Evolutionary conservation across 345 rosid genomes (phyloP), one percentile per base, ranked within the genome.

Genomic region (Pugionium cornutum): DNA sequence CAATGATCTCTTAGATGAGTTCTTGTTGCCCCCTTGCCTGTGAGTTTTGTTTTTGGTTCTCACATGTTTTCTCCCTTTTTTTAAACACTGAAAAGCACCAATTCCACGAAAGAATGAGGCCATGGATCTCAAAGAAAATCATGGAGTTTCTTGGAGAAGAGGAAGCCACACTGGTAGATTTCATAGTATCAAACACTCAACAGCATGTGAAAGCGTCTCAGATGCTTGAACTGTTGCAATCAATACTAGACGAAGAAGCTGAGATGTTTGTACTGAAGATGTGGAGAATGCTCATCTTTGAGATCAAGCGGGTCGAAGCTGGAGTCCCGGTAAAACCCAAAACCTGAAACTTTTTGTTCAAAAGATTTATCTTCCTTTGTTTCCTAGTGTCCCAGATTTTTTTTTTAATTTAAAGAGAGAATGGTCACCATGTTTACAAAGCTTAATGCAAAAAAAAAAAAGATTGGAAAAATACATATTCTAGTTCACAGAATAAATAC

Each of bases 271-370:
- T 94, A 65, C 91, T 94, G 53, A 94, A 94, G 79, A 88, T 94
- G 99, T 90, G 97, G 96, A 86, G 99, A 78, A 90, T 94, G 99
- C 96, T 90, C 45, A 90, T 94, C 75, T 94, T 86, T 62, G 97
- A 94, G 75, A 86, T 90, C 53, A 94, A 94, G 83, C 88, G 86
- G 62, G 92, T 85, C 10, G 96, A 94, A 82, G 84, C 84, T 4
- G 96, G 88, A 74, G 82, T 84, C 50, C 77, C 86, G 39, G 40
- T 80, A 76, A 84, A 82, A 76, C 53, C 89, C 33, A 86, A 72
- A 80, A 40, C 86, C 73, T 91, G 72, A 82, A 57, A 64, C 65
- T 56, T 56, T 28, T 35, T 5, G 4, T 26, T 33, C 11, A 25
- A n/a, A 29, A 7, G n/a, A 60, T 3, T 44, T 25, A 62, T 46